Conservation (phyloP, 2,329 filamentous ascomycete genomes). For the Sporothrix inflata region DNA sequence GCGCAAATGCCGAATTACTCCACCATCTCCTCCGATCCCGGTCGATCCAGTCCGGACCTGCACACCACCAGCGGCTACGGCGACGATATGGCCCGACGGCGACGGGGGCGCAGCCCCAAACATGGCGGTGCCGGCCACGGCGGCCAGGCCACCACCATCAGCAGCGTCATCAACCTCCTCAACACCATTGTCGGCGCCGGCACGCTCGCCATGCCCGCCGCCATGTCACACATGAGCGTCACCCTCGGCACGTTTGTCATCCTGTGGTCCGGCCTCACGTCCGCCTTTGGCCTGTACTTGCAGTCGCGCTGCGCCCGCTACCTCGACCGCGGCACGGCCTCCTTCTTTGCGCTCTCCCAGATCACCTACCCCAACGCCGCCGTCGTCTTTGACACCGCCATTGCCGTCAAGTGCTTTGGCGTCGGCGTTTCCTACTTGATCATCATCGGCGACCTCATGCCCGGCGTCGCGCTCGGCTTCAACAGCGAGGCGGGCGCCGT, state of each 20-base stretch:
- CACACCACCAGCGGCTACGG: slow-evolving; percentile 40
- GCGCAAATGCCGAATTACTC: slow-evolving; percentile 57
- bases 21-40: slow-evolving; percentile 54
- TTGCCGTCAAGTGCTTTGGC: slow-evolving; percentile 97
- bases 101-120: slow-evolving; percentile 67
- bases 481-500: slow-evolving; percentile 59
- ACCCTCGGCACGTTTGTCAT: slow-evolving; percentile 81
- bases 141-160: slow-evolving; percentile 84
- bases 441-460: slow-evolving; percentile 98
- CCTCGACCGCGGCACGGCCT: slow-evolving; percentile 82
- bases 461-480: slow-evolving; percentile 85
- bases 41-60: slow-evolving; percentile 37
- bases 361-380: slow-evolving; percentile 96
- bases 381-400: slow-evolving; percentile 92
- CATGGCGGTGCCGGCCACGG: slow-evolving; percentile 67
- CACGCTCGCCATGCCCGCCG: slow-evolving; percentile 91
- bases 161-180: slow-evolving; percentile 91
- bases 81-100: slow-evolving; percentile 57
- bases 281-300: slow-evolving; percentile 91
- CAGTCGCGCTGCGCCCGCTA: slow-evolving; percentile 93
- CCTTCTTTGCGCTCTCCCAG: slow-evolving; percentile 96
- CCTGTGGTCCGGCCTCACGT: slow-evolving; percentile 85
- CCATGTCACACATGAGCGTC: slow-evolving; percentile 94
- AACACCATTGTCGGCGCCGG: slow-evolving; percentile 98
- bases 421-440: slow-evolving; percentile 97